These are phyloP conservation scores for Phytophthora litchii DNA, from an alignment of 352 stramenopile genomes.

Conservation along the genomic window DNA sequence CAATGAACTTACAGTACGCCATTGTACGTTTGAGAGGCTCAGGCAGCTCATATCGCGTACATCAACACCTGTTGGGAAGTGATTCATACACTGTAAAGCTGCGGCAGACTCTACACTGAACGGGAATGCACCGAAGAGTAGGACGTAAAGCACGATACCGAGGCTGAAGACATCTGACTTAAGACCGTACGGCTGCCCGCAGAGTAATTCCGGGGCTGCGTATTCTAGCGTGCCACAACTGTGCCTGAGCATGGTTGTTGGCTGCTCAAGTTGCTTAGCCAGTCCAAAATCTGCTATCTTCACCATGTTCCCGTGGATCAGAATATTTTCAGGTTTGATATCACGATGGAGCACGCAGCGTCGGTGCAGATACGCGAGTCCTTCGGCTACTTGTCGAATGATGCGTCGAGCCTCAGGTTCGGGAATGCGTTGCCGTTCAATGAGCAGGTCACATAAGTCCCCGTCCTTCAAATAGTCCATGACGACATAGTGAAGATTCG, in stretches of 20 bases:
- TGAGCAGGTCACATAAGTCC: conserved; percentile 77
- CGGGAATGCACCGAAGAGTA: conserved; percentile 80
- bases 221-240: conserved; percentile 85
- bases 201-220: conserved; percentile 72
- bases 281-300: conserved; percentile 86
- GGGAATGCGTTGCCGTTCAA: conserved; percentile 61
- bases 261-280: conserved; percentile 62
- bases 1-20: conserved; percentile 52
- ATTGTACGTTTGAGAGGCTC: conserved; percentile 57
- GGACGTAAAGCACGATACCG: conserved; percentile 79
- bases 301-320: conserved; percentile 69
- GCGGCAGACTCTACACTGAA: conserved; percentile 80
- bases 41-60: conserved; percentile 86
- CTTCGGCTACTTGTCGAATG: conserved; percentile 64
- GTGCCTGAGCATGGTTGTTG: conserved; percentile 55
- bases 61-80: conserved; percentile 64
- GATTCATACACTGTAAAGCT: conserved; percentile 65
- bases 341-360: conserved; percentile 75
- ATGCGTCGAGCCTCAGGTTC: conserved; percentile 63
- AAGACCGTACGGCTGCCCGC: conserved; percentile 67
- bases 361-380: conserved; percentile 67
- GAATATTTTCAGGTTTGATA: conserved; percentile 85
- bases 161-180: conserved; percentile 85
- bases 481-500: conserved; percentile 78
- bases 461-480: conserved; percentile 84